Evolutionary conservation across 805 yeast species (phyloP), one percentile per base, ranked within the genome.

Genomic region (Soucietia sequanensis): DNA sequence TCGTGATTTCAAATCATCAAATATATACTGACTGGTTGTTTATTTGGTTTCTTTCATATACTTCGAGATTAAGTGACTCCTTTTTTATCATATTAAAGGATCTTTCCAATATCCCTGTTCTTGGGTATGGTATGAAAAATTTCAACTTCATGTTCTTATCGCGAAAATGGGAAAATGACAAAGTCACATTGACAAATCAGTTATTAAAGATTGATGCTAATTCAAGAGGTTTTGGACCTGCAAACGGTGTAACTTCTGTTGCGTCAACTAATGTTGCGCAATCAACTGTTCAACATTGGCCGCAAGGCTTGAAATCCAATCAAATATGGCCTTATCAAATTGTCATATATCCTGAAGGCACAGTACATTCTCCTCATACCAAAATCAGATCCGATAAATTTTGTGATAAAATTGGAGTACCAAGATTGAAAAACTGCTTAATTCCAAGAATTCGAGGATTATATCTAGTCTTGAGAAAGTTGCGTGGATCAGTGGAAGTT

Each of bases 11-110:
- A n/a, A 91, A 91, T 54, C 98, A 91, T 59, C 97, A 90, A 62
- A 82, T 91, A 16, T 91, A 91, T 56, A 80, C 91, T 3, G 99
- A 91, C 56, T 91, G 99, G 99, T 70, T 84, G 8, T 89, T 77
- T 48, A 47, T 88, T 36, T 91, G 99, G 99, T 91, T 86, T 78
- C 41, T 85, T 14, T 68, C 85, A 0, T 84, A 86, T 55, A 72
- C 89, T 5, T 76, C 87, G 9, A 58, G 70, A n/a, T 58, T 81
- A 28, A 76, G 81, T 6, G 84, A 83, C 24, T 70, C 76, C 31
- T 68, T 90, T 7, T 78, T 72, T 47, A 88, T 91, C 39, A 75
- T 88, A 41, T 68, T 90, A 57, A 91, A 91, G 58, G 85, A 81
- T 41, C 78, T 95, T 14, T 67, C 90, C 31, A 69, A 67, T 30